A percentile compares a stretch with the other conserved stretches of the same genome.
phyloP scores from a whole-genome alignment of 192 early-diverging fungal species.

The Bifiguratus adelaidae region DNA sequence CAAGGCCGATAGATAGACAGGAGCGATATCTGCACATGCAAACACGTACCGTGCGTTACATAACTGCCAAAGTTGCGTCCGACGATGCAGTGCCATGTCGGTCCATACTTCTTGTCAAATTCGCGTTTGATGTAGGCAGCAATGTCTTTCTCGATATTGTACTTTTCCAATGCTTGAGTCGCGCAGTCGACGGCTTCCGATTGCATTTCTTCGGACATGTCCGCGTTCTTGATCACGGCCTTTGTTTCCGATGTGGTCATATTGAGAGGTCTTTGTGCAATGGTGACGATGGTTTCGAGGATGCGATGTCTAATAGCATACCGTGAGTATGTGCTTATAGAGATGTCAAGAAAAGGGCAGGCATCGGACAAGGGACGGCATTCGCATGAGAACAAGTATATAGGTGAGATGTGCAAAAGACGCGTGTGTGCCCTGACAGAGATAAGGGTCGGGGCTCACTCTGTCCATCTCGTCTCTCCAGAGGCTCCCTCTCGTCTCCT shows the following conservation, averaged over 20 bases:
- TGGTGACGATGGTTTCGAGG: too few relatives aligned
- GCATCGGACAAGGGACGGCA: too few relatives aligned
- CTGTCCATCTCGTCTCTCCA: too few relatives aligned
- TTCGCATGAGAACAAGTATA: too few relatives aligned
- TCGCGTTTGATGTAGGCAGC: slow-evolving; percentile 96
- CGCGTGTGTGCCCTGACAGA: too few relatives aligned
- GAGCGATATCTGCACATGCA: not conserved
- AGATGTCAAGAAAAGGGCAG: too few relatives aligned
- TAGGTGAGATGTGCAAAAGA: too few relatives aligned
- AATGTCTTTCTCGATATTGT: slow-evolving; percentile 97
- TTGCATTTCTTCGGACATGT: slow-evolving; percentile 97
- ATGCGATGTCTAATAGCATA: too few relatives aligned
- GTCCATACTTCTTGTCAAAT: slow-evolving; percentile 96
- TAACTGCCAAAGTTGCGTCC: slow-evolving; percentile 99
- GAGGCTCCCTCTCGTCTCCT: too few relatives aligned
- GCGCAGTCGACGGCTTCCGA: slow-evolving; percentile 84
- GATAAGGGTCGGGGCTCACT: too few relatives aligned
- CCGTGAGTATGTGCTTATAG: too few relatives aligned
- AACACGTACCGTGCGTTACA: slow-evolving; percentile 79
- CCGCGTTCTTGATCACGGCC: slow-evolving; percentile 92
- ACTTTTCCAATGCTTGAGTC: slow-evolving; percentile 81
- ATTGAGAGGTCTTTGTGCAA: too few relatives aligned
- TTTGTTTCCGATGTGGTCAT: slow-evolving; percentile 74
- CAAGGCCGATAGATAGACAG: not conserved
- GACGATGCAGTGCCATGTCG: slow-evolving; percentile 98